phyloP scores from a whole-genome alignment of 495 filamentous ascomycete species.

The Hyaloscypha hepaticicola region DNA sequence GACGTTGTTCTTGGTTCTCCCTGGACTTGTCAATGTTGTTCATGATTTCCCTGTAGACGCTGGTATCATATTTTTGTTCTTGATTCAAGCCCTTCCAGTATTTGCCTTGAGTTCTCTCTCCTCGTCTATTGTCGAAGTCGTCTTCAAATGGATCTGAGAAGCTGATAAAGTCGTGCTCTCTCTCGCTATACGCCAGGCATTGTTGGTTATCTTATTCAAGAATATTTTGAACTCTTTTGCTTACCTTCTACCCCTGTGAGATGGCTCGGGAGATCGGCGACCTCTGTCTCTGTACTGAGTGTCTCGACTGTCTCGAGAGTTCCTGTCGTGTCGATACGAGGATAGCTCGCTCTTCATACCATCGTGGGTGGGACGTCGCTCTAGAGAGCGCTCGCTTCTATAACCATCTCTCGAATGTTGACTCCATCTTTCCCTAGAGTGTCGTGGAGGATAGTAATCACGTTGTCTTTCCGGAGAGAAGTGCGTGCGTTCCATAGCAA shows the following conservation, averaged over 20 bases:
- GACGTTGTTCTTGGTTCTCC: neutral
- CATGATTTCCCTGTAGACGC: neutral
- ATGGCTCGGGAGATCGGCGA: neutral
- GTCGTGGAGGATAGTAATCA: neutral
- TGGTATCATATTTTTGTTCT: neutral
- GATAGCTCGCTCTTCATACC: neutral
- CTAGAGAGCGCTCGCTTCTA: neutral
- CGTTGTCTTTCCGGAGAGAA: neutral
- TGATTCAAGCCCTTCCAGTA: neutral
- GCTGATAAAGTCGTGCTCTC: neutral
- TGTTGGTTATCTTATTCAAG: neutral
- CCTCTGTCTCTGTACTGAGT: neutral
- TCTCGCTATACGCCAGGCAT: neutral
- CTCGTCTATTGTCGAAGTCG: neutral
- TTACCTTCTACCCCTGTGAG: neutral
- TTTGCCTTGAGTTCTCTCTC: neutral
- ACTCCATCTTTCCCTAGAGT: neutral
- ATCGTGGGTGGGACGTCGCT: neutral
- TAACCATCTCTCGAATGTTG: neutral
- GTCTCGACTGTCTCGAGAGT: neutral
- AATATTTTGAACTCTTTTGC: neutral
- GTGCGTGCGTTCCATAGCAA: neutral
- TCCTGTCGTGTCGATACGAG: neutral
- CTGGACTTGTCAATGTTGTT: neutral
- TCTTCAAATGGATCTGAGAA: neutral